Conservation (phyloP, 805 yeast genomes). For the Cyberlindnera nakhonratchasimensis region DNA sequence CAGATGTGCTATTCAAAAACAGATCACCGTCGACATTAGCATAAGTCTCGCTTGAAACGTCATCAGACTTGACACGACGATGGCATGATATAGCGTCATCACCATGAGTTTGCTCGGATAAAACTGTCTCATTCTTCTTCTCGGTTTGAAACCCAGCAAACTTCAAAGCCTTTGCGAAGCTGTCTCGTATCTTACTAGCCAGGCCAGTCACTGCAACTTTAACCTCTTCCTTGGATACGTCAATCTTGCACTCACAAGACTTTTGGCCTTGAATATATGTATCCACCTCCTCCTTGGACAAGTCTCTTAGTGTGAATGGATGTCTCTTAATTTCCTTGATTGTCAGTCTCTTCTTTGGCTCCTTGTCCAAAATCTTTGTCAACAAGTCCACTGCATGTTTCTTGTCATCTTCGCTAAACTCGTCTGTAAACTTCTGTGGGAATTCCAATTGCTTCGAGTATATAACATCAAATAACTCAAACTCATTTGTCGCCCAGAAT, state of each 20-base stretch:
- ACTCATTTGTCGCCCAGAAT: conserved; percentile 83
- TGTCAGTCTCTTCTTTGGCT: conserved; percentile 64
- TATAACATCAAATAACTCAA: conserved; percentile 79
- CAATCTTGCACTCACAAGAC: conserved; percentile 37
- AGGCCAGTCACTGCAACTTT: conserved; percentile 81
- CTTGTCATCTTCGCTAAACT: conserved; percentile 37
- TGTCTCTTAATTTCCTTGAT: conserved; percentile 73
- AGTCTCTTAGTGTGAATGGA: conserved; percentile 56
- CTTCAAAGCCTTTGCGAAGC: conserved; percentile 28
- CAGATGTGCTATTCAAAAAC: conserved; percentile 26
- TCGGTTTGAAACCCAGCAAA: conserved; percentile 21
- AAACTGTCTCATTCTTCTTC: too few species aligned
- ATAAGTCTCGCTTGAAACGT: conserved; percentile 20
- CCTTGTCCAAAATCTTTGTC: conserved; percentile 57
- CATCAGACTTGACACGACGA: conserved; percentile 26
- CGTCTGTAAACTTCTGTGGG: conserved; percentile 53
- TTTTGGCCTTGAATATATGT: conserved; percentile 26
- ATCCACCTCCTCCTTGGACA: conserved; percentile 29
- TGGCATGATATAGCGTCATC: conserved; percentile 5
- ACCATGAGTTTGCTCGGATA: neutral
- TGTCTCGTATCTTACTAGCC: conserved; percentile 52
- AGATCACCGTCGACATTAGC: conserved; percentile 33
- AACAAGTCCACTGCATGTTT: conserved; percentile 53
- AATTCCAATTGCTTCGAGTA: conserved; percentile 55
- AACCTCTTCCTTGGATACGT: conserved; percentile 64